Percentiles rank a stretch among this genome's conserved stretches.
phyloP scores from a whole-genome alignment of 2,329 filamentous ascomycete species.

The Chrysosporium keratinophilum region DNA sequence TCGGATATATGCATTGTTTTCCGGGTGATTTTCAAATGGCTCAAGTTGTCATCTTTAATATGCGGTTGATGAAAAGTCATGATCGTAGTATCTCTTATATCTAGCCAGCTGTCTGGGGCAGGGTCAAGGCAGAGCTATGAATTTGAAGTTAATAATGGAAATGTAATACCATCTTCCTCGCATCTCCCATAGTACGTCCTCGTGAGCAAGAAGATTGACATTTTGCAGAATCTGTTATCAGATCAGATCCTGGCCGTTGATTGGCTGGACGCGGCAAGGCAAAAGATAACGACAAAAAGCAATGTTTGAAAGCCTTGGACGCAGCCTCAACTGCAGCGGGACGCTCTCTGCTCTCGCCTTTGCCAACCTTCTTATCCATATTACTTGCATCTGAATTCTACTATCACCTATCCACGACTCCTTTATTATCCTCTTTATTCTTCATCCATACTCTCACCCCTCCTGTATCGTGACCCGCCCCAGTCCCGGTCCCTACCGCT shows the following conservation, averaged over 20 bases:
- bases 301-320: background rate
- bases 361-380: background rate
- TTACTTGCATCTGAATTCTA: too few species aligned
- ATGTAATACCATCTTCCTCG: too few species aligned
- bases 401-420: too few species aligned
- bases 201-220: background rate
- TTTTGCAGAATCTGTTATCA: background rate
- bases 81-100: background rate
- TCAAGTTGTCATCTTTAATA: background rate
- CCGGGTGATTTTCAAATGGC: background rate
- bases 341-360: background rate
- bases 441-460: too few species aligned
- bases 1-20: background rate
- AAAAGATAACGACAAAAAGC: background rate
- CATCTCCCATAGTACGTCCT: background rate
- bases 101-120: background rate
- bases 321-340: background rate
- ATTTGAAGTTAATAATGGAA: too few species aligned
- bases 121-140: too few species aligned
- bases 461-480: too few species aligned
- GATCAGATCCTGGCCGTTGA: background rate
- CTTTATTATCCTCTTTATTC: too few species aligned
- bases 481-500: too few species aligned
- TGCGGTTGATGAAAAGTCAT: background rate
- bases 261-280: conserved; percentile 1